Evolutionary conservation across 495 filamentous ascomycete genomes (phyloP).

Genomic region (Podospora pseudocomata): DNA sequence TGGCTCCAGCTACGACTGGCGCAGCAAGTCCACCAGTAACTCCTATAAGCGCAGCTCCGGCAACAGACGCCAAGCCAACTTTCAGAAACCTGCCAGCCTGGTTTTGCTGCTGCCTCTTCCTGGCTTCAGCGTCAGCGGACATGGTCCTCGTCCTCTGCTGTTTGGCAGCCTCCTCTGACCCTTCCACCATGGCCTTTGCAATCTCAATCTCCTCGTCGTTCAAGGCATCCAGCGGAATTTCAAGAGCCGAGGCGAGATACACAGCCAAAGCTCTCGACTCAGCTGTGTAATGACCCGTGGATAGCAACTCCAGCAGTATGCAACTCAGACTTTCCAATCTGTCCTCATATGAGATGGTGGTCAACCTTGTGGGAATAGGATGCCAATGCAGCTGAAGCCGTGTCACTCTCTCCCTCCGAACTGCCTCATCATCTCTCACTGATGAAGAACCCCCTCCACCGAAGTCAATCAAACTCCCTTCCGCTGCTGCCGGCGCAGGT

Average conservation of each 20-base stretch:
- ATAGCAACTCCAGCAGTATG: slow-evolving; percentile 64
- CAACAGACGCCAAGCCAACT: slow-evolving; percentile 81
- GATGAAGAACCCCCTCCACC: slow-evolving; percentile 15
- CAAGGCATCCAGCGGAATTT: slow-evolving; percentile 55
- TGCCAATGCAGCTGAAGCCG: slow-evolving; percentile 42
- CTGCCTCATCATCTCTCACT: slow-evolving; percentile 7
- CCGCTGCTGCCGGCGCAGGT: slow-evolving; percentile 14
- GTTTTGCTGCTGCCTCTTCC: slow-evolving; percentile 62
- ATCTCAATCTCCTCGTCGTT: slow-evolving; percentile 67
- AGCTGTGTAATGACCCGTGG: slow-evolving; percentile 67
- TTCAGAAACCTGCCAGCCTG: slow-evolving; percentile 69
- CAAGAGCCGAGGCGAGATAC: slow-evolving; percentile 60
- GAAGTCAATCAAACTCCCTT: slow-evolving; percentile 34
- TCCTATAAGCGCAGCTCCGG: slow-evolving; percentile 81
- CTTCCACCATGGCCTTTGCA: slow-evolving; percentile 64
- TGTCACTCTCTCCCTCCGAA: slow-evolving; percentile 27
- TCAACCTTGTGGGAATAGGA: slow-evolving; percentile 44
- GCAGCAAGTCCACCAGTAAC: slow-evolving; percentile 86
- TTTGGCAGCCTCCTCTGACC: slow-evolving; percentile 28
- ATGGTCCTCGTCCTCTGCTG: slow-evolving; percentile 47
- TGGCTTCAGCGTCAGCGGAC: slow-evolving; percentile 63
- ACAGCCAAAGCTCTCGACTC: slow-evolving; percentile 66
- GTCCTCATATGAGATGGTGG: slow-evolving; percentile 39
- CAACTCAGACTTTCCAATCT: slow-evolving; percentile 52
- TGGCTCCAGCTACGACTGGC: slow-evolving; percentile 77